A percentile compares a stretch with the other conserved stretches of the same genome.
Conservation (phyloP, 495 filamentous ascomycete species). For the Hypoxylon perforatum region DNA sequence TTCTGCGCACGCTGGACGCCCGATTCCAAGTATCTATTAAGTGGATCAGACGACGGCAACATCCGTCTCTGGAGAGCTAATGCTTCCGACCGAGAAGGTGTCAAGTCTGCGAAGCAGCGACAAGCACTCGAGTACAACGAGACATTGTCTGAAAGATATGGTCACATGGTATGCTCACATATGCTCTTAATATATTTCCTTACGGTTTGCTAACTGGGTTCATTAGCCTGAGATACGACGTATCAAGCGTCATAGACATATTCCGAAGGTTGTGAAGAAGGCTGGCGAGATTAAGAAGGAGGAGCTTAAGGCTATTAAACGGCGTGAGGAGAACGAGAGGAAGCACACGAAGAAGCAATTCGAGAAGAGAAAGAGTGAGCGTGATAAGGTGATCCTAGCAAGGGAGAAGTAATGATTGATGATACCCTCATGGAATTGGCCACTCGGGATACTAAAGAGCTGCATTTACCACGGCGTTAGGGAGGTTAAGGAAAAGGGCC, state of each 20-base stretch:
- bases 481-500: slow-evolving; percentile 4
- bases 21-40: slow-evolving; percentile 85
- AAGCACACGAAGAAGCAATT: slow-evolving; percentile 86
- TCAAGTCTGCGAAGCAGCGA: slow-evolving; percentile 85
- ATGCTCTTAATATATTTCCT: not conserved
- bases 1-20: slow-evolving; percentile 87
- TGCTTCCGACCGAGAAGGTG: slow-evolving; percentile 84
- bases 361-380: slow-evolving; percentile 77
- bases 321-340: slow-evolving; percentile 92
- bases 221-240: slow-evolving; percentile 81
- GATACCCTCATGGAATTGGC: slow-evolving; percentile 13
- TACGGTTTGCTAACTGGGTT: slow-evolving; percentile 17
- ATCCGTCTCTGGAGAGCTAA: slow-evolving; percentile 90
- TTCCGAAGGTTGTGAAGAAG: slow-evolving; percentile 97
- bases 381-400: slow-evolving; percentile 91
- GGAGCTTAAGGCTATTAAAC: slow-evolving; percentile 86
- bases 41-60: slow-evolving; percentile 86
- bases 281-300: slow-evolving; percentile 95
- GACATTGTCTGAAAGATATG: slow-evolving; percentile 82
- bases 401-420: slow-evolving; percentile 70
- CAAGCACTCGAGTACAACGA: slow-evolving; percentile 93
- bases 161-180: slow-evolving; percentile 72
- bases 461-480: slow-evolving; percentile 46
- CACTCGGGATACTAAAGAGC: slow-evolving; percentile 7
- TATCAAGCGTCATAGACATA: slow-evolving; percentile 88